These are phyloP conservation scores for Flagelloscypha sp. DNA, from an alignment of 768 basidiomycete species.

Conservation along the genomic window DNA sequence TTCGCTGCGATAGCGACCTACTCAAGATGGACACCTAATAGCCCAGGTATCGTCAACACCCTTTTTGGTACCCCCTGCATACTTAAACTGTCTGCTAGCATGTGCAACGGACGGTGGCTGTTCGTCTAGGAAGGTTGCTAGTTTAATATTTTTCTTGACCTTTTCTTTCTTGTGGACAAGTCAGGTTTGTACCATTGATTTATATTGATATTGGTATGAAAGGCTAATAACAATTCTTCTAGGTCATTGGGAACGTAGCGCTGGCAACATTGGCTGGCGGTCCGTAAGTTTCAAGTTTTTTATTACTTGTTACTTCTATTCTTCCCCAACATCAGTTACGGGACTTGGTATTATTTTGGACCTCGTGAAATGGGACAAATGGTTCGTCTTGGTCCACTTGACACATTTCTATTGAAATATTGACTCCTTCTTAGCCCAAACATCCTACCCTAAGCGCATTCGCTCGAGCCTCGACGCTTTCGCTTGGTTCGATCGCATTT, in stretches of 20 bases:
- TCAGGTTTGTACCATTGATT: no score
- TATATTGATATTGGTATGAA: no score
- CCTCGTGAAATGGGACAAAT: constrained; percentile 56
- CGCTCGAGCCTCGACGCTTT: constrained; percentile 65
- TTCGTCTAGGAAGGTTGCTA: constrained; percentile 68
- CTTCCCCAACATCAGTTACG: constrained; percentile 7
- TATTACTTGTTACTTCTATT: background rate
- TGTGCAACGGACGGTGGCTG: constrained; percentile 46
- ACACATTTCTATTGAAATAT: constrained; percentile 2
- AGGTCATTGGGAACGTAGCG: constrained; percentile 72
- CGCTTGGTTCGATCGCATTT: constrained; percentile 80
- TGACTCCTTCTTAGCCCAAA: constrained; percentile 38
- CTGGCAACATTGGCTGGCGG: constrained; percentile 78
- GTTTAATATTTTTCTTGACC: constrained; percentile 67
- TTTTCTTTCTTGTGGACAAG: constrained; percentile 89
- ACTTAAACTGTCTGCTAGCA: constrained; percentile 23
- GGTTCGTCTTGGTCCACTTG: constrained; percentile 28
- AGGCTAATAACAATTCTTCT: no score
- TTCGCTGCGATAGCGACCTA: constrained; percentile 74
- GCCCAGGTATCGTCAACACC: constrained; percentile 40
- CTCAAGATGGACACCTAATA: constrained; percentile 73
- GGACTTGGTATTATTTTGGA: constrained; percentile 78
- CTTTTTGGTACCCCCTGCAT: constrained; percentile 1
- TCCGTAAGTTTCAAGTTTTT: constrained; percentile 44
- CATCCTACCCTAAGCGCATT: constrained; percentile 66